phyloP scores from a whole-genome alignment of 352 stramenopile genomes.

The Blastocystis sp. region DNA sequence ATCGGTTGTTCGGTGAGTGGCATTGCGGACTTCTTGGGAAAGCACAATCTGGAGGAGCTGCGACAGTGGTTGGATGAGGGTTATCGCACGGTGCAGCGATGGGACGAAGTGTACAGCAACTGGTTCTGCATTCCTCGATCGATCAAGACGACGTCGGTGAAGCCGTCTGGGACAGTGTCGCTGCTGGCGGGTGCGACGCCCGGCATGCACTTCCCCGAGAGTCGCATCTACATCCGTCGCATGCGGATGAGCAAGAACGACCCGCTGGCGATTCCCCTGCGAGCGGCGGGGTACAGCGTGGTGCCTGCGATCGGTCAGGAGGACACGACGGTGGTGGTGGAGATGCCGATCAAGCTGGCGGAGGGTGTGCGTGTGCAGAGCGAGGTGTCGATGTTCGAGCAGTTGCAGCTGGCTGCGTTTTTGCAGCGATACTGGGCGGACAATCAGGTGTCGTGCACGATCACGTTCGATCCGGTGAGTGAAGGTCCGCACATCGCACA shows the following conservation, averaged over 20 bases:
- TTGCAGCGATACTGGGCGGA: slow-evolving; percentile 82
- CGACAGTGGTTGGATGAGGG: slow-evolving; percentile 74
- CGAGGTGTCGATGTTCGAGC: slow-evolving; percentile 78
- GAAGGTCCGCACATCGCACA: slow-evolving; percentile 71
- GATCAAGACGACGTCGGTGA: slow-evolving; percentile 83
- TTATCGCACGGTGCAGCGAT: slow-evolving; percentile 70
- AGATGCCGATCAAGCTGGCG: slow-evolving; percentile 76
- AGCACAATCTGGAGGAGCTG: slow-evolving; percentile 70
- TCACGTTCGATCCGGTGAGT: slow-evolving; percentile 73
- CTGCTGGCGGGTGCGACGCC: slow-evolving; percentile 78
- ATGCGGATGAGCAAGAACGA: slow-evolving; percentile 73
- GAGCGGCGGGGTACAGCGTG: slow-evolving; percentile 68
- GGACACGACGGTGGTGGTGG: slow-evolving; percentile 80
- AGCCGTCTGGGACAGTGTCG: slow-evolving; percentile 74
- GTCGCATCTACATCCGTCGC: slow-evolving; percentile 78
- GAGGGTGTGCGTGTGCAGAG: slow-evolving; percentile 71
- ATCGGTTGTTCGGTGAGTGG: slow-evolving; percentile 81
- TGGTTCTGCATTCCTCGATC: slow-evolving; percentile 71
- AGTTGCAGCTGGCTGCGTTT: slow-evolving; percentile 78
- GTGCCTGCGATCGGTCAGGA: slow-evolving; percentile 65
- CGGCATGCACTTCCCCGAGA: slow-evolving; percentile 82
- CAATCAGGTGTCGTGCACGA: slow-evolving; percentile 81
- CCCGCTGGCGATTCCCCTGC: slow-evolving; percentile 68
- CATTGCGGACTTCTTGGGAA: slow-evolving; percentile 77
- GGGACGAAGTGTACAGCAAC: slow-evolving; percentile 67